phyloP scores from a whole-genome alignment of 73 alveolate genomes.

The Paramecium bursaria region DNA sequence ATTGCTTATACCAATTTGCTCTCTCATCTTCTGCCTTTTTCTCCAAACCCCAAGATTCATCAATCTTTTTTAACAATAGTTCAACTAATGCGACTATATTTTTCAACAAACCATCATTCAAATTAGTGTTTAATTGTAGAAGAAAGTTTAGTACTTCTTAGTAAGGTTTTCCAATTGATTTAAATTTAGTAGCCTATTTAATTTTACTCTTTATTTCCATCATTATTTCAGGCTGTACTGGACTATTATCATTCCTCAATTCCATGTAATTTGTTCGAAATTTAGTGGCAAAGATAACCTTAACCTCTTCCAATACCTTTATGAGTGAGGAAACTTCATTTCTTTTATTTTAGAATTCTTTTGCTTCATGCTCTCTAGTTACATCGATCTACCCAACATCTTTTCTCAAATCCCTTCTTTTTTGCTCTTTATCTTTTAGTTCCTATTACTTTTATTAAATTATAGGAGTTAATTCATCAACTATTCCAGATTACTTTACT shows the following conservation, averaged over 20 bases:
- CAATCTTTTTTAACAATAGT: constrained; percentile 7
- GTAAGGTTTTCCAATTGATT: constrained; percentile 34
- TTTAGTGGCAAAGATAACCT: constrained; percentile 25
- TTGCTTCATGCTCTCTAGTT: constrained; percentile 37
- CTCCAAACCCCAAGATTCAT: constrained; percentile 28
- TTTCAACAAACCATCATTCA: constrained; percentile 16
- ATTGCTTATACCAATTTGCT: constrained; percentile 16
- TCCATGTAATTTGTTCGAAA: constrained; percentile 50
- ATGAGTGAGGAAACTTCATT: constrained; percentile 13
- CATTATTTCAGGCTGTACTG: constrained; percentile 11
- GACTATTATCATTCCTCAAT: constrained; percentile 10
- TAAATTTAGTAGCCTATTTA: neutral
- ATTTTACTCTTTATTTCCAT: constrained; percentile 6
- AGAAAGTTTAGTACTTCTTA: constrained; percentile 5
- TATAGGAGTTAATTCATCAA: constrained; percentile 28
- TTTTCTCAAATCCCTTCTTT: constrained; percentile 47
- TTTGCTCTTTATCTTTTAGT: neutral
- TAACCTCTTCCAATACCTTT: constrained; percentile 49
- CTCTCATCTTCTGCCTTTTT: constrained; percentile 50
- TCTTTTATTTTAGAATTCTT: constrained; percentile 11
- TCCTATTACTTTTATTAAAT: constrained; percentile 34
- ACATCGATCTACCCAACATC: constrained; percentile 46
- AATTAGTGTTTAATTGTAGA: neutral
- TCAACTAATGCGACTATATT: constrained; percentile 31
- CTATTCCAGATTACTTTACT: constrained; percentile 1